Percentiles rank a stretch among this genome's conserved stretches.
phyloP scores from a whole-genome alignment of 768 basidiomycete genomes.

The Rubroboletus pulcherrimus region DNA sequence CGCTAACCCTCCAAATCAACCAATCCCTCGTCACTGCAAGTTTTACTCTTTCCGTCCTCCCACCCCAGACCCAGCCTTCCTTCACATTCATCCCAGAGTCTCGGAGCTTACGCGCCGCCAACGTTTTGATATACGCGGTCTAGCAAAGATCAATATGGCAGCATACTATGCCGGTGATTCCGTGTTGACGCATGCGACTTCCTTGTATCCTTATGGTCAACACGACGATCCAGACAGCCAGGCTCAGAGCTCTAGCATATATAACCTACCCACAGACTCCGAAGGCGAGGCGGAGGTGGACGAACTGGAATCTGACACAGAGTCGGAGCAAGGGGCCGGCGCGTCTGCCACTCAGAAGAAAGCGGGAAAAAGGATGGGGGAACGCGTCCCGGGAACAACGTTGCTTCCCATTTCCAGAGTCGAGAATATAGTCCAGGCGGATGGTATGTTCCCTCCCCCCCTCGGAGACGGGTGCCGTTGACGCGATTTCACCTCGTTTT shows the following conservation, averaged over 20 bases:
- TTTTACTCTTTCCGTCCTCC: constrained; percentile 3
- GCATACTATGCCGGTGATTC: constrained; percentile 30
- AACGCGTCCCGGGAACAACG: constrained; percentile 61
- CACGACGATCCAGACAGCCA: constrained; percentile 24
- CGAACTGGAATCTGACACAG: constrained; percentile 34
- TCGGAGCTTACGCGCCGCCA: constrained; percentile 5
- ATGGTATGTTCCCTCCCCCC: constrained; percentile 46
- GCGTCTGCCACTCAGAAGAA: constrained; percentile 27
- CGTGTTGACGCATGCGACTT: constrained; percentile 30
- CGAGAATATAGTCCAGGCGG: constrained; percentile 76
- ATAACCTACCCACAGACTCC: constrained; percentile 34
- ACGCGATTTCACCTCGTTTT: constrained; percentile 15
- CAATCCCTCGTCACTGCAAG: constrained; percentile 15
- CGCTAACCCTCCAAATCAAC: constrained; percentile 23
- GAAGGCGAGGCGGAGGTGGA: constrained; percentile 33
- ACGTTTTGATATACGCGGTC: constrained; percentile 7
- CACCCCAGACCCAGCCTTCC: neutral
- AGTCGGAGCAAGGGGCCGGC: constrained; percentile 26
- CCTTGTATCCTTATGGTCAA: constrained; percentile 30
- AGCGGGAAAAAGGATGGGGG: constrained; percentile 28
- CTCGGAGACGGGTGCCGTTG: constrained; percentile 6
- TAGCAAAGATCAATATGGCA: constrained; percentile 24
- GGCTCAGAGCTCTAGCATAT: constrained; percentile 25
- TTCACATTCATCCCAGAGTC: neutral
- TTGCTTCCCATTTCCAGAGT: constrained; percentile 62